Percentiles rank a stretch among this genome's conserved stretches.
phyloP scores from a whole-genome alignment of 1,284 basidiomycete genomes.

The Cutaneotrichosporon sp. region DNA sequence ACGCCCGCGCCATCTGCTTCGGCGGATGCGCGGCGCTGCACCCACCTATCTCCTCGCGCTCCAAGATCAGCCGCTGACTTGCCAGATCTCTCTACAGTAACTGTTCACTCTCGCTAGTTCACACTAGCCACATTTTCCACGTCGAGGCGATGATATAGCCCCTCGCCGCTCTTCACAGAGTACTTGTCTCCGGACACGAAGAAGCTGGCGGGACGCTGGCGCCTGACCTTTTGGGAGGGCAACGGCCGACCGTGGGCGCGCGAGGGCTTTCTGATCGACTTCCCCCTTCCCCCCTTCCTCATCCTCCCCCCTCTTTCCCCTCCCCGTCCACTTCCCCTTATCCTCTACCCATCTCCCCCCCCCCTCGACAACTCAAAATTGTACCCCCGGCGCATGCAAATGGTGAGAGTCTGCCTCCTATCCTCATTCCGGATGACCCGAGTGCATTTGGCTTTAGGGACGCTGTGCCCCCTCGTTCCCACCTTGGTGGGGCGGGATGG shows the following conservation, averaged over 20 bases:
- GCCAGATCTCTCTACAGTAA: conserved; percentile 52
- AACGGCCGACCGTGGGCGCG: conserved; percentile 39
- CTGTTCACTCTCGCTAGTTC: conserved; percentile 52
- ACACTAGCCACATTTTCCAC: conserved; percentile 55
- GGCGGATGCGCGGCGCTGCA: not conserved
- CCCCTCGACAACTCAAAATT: conserved; percentile 3
- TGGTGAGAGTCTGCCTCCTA: conserved; percentile 7
- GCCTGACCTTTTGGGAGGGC: conserved; percentile 30
- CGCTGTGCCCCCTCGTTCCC: conserved; percentile 15
- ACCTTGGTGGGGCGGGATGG: conserved; percentile 7
- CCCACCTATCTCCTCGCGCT: not conserved
- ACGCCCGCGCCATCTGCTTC: too few species aligned
- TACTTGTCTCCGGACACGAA: conserved; percentile 40
- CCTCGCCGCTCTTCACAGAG: conserved; percentile 54
- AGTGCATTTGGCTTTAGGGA: conserved; percentile 55
- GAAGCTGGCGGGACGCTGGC: conserved; percentile 48
- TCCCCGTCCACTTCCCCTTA: not conserved
- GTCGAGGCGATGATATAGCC: conserved; percentile 53
- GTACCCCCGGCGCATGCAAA: not conserved
- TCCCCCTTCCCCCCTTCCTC: conserved; percentile 6
- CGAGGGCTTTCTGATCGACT: conserved; percentile 55
- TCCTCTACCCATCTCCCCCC: conserved; percentile 8
- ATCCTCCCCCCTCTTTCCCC: too few species aligned
- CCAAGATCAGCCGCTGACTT: not conserved
- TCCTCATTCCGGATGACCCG: conserved; percentile 45